Conservation (phyloP, 192 early-diverging fungal genomes). For the Phlyctochytrium bullatum region DNA sequence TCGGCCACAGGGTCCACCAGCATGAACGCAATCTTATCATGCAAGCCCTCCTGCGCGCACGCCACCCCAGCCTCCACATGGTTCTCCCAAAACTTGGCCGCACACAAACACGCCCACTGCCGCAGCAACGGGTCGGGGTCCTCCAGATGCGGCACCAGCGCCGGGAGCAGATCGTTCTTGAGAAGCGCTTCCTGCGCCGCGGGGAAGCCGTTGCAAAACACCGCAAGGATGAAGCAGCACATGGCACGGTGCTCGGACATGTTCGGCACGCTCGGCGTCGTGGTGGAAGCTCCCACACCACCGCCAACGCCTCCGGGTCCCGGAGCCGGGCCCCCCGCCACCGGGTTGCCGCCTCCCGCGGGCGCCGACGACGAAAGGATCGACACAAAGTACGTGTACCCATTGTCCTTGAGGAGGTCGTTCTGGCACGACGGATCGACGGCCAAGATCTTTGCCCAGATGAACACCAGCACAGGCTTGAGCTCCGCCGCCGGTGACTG, state of each 20-base stretch:
- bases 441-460: constrained; percentile 95
- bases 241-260: constrained; percentile 89
- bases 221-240: constrained; percentile 90
- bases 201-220: constrained; percentile 84
- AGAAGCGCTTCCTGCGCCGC: constrained; percentile 84
- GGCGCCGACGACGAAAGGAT: constrained; percentile 69
- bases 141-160: constrained; percentile 62
- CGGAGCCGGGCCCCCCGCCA: too few relatives aligned
- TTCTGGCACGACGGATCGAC: constrained; percentile 87
- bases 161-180: constrained; percentile 61
- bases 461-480: constrained; percentile 91
- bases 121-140: constrained; percentile 74
- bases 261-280: constrained; percentile 71
- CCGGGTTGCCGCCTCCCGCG: too few relatives aligned
- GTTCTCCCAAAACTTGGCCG: constrained; percentile 81
- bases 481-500: constrained; percentile 89
- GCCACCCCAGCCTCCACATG: constrained; percentile 66
- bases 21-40: constrained; percentile 57
- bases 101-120: constrained; percentile 87
- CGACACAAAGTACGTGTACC: constrained; percentile 89
- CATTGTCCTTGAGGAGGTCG: constrained; percentile 88
- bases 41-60: constrained; percentile 61
- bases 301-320: too few relatives aligned
- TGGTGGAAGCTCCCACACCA: constrained; percentile 32
- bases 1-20: constrained; percentile 71